Conservation (phyloP, 164 flowering plant species). For the Aristolochia contorta region DNA sequence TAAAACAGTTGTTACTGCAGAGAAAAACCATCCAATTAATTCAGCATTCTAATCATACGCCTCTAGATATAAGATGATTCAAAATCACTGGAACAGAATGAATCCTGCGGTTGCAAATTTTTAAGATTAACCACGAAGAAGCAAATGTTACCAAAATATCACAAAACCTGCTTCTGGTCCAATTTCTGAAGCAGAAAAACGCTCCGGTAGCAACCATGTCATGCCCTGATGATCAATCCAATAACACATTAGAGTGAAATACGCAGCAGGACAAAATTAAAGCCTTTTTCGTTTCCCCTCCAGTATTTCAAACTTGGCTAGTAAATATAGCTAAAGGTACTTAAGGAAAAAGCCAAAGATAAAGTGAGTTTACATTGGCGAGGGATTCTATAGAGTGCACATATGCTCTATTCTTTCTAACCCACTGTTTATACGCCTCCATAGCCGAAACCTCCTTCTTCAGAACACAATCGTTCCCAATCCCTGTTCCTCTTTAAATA, state of each 20-base stretch:
- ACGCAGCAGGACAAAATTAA: constrained; percentile 1
- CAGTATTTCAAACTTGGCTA: too few species aligned
- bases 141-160: constrained; percentile 75
- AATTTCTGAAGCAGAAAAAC: constrained; percentile 81
- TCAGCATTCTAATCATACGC: not conserved
- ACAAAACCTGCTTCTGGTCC: constrained; percentile 99
- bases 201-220: constrained; percentile 96
- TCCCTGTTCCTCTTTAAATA: too few species aligned
- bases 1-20: constrained; percentile 67
- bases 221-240: constrained; percentile 49
- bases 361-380: constrained; percentile 65
- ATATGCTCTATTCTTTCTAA: constrained; percentile 70
- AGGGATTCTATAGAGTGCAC: constrained; percentile 87
- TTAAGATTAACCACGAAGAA: constrained; percentile 18
- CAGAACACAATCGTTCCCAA: too few species aligned
- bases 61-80: not conserved
- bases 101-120: constrained; percentile 10
- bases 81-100: not conserved
- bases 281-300: not conserved
- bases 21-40: not conserved
- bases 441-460: constrained; percentile 16
- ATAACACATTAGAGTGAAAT: constrained; percentile 1
- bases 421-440: constrained; percentile 93
- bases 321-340: not conserved
- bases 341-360: not conserved